Evolutionary conservation across 495 filamentous ascomycete genomes (phyloP), one percentile per base, ranked within the genome.

Genomic region (Daldinia caldariorum): DNA sequence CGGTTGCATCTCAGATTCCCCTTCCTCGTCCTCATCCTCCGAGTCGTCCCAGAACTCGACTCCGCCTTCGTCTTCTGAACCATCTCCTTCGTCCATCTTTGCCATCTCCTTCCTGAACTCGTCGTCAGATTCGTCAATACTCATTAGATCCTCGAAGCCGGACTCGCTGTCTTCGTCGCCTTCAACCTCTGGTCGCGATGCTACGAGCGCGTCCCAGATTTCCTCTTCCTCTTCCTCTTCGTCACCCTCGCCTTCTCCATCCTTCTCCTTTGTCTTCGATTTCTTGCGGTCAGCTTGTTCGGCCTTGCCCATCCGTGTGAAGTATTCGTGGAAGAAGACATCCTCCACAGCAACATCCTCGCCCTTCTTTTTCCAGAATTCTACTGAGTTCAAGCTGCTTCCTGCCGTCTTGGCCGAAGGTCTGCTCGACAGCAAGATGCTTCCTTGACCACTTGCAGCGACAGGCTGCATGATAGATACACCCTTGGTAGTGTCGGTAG

Each of bases 281-380:
- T 84, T 84, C 65, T 78, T 79, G 65, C 88, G 86, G 76, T 90
- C 88, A 32, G 69, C 64, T 57, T 78, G 75, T 32, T 79, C 82
- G 58, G 84, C 86, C 77, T 92, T 94, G 49, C 90, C 91, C 45
- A 93, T 79, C 58, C 90, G 87, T 66, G 86, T 88, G 78, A 99
- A 98, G 87, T 98, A 99, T 63, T 91, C 88, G 79, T 99, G 95
- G 87, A 99, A 99, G 87, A 99, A 99, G 47, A 92, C 93, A 72
- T 99, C 96, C 73, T 99, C 94, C 0, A 89, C 91, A 0, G 89
- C 87, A 9, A 99, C 89, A 45, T 98, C 90, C 54, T 91, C 89
- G n/a, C 87, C 83, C 77, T 91, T 92, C 85, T 91, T 90, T 72
- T 89, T 90, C 94, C 94, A 97, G 85, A 99, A 99, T 14, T 87